phyloP scores from a whole-genome alignment of 495 filamentous ascomycete species.

The Aspergillus bertholletiae region DNA sequence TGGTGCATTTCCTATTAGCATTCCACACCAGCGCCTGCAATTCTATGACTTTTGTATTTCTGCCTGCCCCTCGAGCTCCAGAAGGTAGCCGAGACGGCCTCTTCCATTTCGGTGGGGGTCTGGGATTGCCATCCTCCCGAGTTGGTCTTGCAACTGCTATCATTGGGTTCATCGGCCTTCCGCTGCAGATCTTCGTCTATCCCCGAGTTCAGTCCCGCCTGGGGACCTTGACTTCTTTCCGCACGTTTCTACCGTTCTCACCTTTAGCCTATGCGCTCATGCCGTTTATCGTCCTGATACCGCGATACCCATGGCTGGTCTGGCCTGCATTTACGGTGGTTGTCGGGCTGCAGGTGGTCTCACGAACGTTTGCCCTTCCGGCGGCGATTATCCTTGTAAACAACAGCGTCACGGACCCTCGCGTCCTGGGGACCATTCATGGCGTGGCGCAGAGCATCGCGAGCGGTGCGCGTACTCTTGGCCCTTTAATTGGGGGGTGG shows the following conservation, averaged over 20 bases:
- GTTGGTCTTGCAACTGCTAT: slow-evolving; percentile 68
- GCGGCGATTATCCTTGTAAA: slow-evolving; percentile 67
- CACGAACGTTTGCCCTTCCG: slow-evolving; percentile 68
- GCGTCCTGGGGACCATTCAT: slow-evolving; percentile 65
- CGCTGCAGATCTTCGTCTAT: slow-evolving; percentile 68
- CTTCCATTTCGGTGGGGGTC: slow-evolving; percentile 68
- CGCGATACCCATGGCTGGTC: slow-evolving; percentile 41
- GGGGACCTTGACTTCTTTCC: slow-evolving; percentile 60
- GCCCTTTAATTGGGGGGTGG: slow-evolving; percentile 63
- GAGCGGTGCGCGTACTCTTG: slow-evolving; percentile 58
- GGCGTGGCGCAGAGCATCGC: slow-evolving; percentile 64
- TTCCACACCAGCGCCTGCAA: slow-evolving; percentile 75
- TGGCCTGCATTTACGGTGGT: slow-evolving; percentile 58
- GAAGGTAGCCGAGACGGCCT: slow-evolving; percentile 42
- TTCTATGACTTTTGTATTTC: slow-evolving; percentile 67
- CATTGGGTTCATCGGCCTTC: slow-evolving; percentile 67
- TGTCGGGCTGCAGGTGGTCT: slow-evolving; percentile 64
- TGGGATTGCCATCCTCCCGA: slow-evolving; percentile 62
- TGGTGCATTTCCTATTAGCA: slow-evolving; percentile 64
- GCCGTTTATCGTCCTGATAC: slow-evolving; percentile 64
- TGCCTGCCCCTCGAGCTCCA: slow-evolving; percentile 60
- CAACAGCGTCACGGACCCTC: slow-evolving; percentile 60
- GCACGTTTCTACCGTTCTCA: slow-evolving; percentile 57
- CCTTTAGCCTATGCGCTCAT: slow-evolving; percentile 62
- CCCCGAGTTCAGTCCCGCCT: slow-evolving; percentile 55